Base-by-base conservation (phyloP, 2,329 filamentous ascomycete species). In the Colletotrichum noveboracense region DNA sequence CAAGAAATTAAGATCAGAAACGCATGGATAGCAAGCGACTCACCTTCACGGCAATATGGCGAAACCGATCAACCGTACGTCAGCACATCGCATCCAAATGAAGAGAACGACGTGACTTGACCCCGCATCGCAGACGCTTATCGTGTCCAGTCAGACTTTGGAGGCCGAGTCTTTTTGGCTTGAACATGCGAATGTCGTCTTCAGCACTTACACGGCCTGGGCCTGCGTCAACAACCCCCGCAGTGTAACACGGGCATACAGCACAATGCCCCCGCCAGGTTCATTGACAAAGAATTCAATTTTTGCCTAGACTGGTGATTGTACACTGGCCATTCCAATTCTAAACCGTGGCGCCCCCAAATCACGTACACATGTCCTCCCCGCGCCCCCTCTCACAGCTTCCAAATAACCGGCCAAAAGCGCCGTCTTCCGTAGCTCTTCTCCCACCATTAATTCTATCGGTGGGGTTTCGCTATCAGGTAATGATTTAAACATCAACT, bases 261-360 rank as follows among this genome's bases (percentile, higher is more conserved):
- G 6, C n/a, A 21, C 43, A 5, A 21, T 52, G 12, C n/a, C 7
- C 24, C 8, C 24, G 16, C 30, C 55, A 16, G 32, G 7, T 61
- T 69, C 70, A n/a, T 76, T 76, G 70, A 76, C 58, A 69, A 74
- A 76, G 28, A 76, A 76, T 66, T 58, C 70, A 61, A 74, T 69
- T 74, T 52, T 73, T 76, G 65, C 74, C 74, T 74, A 76, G 74
- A 69, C 74, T 74, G 74, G 74, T 76, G 74, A 65, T 76, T 74
- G 48, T 69, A 76, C 74, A 74, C 74, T 73, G 48, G 70, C 70
- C 74, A 26, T 76, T 48, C 74, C 70, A 69, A 76, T 69, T 74
- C 74, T 76, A 76, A 74, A 69, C 70, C 74, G n/a, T 74, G 58
- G 74, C 74, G 74, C 74, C 74, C 24, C 70, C 60, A 56, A 76